phyloP scores from a whole-genome alignment of 2,329 filamentous ascomycete species.

The Xylaria sp. region DNA sequence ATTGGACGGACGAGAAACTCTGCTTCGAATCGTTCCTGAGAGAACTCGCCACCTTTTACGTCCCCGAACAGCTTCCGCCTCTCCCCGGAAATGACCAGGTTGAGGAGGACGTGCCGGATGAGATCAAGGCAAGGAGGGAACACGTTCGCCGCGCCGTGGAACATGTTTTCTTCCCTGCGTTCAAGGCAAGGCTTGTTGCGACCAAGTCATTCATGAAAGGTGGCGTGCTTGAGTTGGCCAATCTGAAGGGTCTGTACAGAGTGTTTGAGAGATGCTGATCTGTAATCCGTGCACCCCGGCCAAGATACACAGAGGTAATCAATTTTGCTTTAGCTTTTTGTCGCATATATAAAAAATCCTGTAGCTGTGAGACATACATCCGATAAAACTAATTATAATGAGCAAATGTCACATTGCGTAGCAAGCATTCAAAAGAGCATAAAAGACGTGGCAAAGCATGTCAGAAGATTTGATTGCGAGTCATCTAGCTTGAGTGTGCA shows the following conservation, averaged over 20 bases:
- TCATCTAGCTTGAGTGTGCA: not conserved
- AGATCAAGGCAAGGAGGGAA: constrained; percentile 63
- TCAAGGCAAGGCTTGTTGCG: constrained; percentile 81
- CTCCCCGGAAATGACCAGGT: constrained; percentile 41
- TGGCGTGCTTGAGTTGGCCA: constrained; percentile 82
- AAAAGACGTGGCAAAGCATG: not conserved
- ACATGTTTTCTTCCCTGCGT: constrained; percentile 86
- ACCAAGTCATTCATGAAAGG: constrained; percentile 78
- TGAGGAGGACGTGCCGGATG: constrained; percentile 52
- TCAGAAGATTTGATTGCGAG: not conserved
- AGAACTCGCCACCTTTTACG: constrained; percentile 89
- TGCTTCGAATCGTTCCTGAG: constrained; percentile 87
- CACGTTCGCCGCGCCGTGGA: constrained; percentile 81
- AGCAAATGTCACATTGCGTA: not conserved
- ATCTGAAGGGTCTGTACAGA: constrained; percentile 88
- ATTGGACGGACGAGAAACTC: constrained; percentile 82
- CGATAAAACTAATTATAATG: not conserved
- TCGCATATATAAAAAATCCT: not conserved
- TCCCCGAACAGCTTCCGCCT: constrained; percentile 79
- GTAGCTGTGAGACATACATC: not conserved
- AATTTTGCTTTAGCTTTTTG: not conserved
- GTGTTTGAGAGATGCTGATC: constrained; percentile 91
- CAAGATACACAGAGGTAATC: not conserved
- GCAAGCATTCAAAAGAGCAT: not conserved
- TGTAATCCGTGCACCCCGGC: not conserved